These are phyloP conservation scores for Colletotrichum sidae DNA, from an alignment of 2,329 filamentous ascomycete genomes.

Conservation along the genomic window DNA sequence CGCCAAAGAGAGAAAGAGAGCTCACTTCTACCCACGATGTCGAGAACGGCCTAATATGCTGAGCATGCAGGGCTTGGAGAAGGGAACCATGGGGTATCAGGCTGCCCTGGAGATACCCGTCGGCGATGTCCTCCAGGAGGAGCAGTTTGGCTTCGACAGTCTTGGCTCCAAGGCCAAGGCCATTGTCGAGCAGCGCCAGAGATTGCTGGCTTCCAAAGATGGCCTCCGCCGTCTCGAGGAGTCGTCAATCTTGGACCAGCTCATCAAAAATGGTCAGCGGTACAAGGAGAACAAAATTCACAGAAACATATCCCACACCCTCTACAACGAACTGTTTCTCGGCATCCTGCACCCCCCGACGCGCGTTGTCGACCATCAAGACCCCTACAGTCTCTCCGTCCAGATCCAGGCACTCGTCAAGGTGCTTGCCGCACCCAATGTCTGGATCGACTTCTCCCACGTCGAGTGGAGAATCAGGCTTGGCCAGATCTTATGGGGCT, in stretches of 20 bases:
- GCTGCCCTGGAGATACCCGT: constrained; percentile 75
- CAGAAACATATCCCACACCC: constrained; percentile 57
- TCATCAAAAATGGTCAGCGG: constrained; percentile 66
- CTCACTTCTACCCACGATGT: constrained; percentile 70
- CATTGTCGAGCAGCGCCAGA: constrained; percentile 69
- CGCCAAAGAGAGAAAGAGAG: constrained; percentile 57
- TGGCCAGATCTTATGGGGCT: constrained; percentile 78
- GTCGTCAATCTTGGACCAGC: constrained; percentile 67
- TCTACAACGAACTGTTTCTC: constrained; percentile 72
- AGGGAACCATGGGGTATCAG: constrained; percentile 76
- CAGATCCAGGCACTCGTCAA: constrained; percentile 77
- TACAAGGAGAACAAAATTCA: constrained; percentile 66
- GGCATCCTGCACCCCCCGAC: constrained; percentile 69
- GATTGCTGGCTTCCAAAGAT: constrained; percentile 64
- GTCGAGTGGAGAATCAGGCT: constrained; percentile 81
- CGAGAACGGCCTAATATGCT: constrained; percentile 77
- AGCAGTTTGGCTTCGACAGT: constrained; percentile 70
- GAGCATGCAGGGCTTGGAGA: constrained; percentile 77
- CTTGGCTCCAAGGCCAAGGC: constrained; percentile 65
- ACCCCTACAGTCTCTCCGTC: constrained; percentile 73
- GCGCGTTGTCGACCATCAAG: constrained; percentile 65
- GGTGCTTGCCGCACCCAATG: constrained; percentile 71
- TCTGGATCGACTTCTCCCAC: constrained; percentile 80
- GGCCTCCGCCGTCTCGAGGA: constrained; percentile 69
- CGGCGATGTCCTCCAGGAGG: constrained; percentile 72